Evolutionary conservation across 2,329 filamentous ascomycete species (phyloP), one percentile per base, ranked within the genome.

Genomic region (Rutstroemia sp.): DNA sequence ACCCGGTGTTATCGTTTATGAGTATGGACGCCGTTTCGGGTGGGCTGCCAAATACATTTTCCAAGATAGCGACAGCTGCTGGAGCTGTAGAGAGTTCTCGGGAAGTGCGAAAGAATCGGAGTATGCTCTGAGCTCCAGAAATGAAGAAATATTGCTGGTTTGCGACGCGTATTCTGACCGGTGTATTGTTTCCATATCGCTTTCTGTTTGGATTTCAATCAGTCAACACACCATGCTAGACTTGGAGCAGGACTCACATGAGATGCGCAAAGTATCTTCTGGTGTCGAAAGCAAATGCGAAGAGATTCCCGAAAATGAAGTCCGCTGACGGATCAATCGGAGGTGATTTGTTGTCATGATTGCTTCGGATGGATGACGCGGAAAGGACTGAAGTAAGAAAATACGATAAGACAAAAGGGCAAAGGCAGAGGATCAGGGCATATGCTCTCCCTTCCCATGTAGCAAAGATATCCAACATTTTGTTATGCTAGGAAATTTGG

Each of bases 241-340:
- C 5, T 4, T 55, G 3, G 23, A 14, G 3, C 17, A 5, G 19
- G 5, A 49, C 34, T 40, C 12, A 62, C 61, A 63, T 48, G 8
- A 61, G 46, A 10, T 48, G 48, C n/a, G 21, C 36, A 5, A 65
- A 14, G 17, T 59, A 57, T 14, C 30, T 34, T 38, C 58, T 51
- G 3, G 56, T 62, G 30, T 64, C 50, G 9, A 59, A 56, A 5
- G 56, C 58, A 34, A 65, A 65, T 3, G 54, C 16, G 10, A 62
- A 19, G 5, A 64, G 30, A 23, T 65, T 63, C 4, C 61, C 63
- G 12, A 64, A 47, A 5, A 57, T 45, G 12, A 63, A 63, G 14
- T 61, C 40, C 1, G 51, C 30, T 8, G 63, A 64, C 1, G 62
- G 62, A 8, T 57, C 48, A n/a, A 61, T 58, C 2, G 63, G 61